Evolutionary conservation across 768 basidiomycete species (phyloP).

Genomic region (Pseudohyphozyma bogoriensis): DNA sequence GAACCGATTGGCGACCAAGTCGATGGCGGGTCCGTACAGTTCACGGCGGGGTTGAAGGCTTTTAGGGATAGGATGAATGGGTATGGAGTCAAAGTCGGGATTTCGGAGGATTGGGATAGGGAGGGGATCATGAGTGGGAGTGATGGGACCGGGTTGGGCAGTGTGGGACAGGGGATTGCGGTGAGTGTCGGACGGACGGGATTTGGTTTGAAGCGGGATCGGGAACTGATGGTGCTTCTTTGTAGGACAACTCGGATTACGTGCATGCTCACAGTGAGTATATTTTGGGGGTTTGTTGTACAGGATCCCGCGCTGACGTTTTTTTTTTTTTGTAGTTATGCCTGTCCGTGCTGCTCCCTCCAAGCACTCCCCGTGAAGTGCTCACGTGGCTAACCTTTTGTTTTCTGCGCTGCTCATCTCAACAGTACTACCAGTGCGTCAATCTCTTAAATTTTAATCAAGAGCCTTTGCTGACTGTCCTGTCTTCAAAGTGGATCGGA

Average conservation of each 20-base stretch:
- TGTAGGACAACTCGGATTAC: constrained; percentile 20
- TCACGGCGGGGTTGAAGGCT: constrained; percentile 14
- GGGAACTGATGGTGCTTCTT: too few relatives aligned
- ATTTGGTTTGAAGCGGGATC: too few relatives aligned
- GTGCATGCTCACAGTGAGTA: constrained; percentile 14
- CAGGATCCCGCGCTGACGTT: too few relatives aligned
- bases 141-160: constrained; percentile 5
- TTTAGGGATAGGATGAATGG: constrained; percentile 11
- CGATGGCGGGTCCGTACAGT: background rate
- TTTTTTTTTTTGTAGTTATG: background rate
- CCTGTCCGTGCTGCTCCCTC: background rate
- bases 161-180: constrained; percentile 6
- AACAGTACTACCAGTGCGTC: too few relatives aligned
- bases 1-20: constrained; percentile 29
- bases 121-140: background rate
- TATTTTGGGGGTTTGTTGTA: background rate
- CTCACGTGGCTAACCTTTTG: too few relatives aligned
- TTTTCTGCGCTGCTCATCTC: too few relatives aligned
- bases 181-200: too few relatives aligned
- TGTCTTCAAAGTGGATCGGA: too few relatives aligned
- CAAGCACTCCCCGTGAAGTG: too few relatives aligned
- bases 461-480: too few relatives aligned
- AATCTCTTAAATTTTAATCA: too few relatives aligned
- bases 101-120: constrained; percentile 30
- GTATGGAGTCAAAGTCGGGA: constrained; percentile 21